Evolutionary conservation across 352 stramenopile species (phyloP).

Genomic region (Phytophthora pinifolia): DNA sequence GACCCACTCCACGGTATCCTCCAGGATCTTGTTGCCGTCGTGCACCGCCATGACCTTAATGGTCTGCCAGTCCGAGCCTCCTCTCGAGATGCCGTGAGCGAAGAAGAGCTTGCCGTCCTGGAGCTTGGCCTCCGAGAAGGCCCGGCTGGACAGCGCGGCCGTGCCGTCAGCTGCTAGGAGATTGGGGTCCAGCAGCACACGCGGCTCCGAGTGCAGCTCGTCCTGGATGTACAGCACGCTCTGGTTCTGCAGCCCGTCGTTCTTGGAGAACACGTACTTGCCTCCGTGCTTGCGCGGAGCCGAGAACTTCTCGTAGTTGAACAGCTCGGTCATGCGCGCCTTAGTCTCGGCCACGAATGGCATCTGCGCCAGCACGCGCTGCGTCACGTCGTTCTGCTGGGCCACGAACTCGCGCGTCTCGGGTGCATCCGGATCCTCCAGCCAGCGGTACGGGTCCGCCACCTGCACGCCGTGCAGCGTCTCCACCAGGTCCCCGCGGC

Average conservation of each 20-base stretch:
- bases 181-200: constrained; percentile 86
- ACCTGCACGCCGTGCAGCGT: constrained; percentile 59
- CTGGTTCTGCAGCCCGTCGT: constrained; percentile 89
- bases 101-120: constrained; percentile 75
- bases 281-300: constrained; percentile 68
- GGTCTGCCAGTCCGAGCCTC: constrained; percentile 87
- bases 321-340: constrained; percentile 77
- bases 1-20: constrained; percentile 86
- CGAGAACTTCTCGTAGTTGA: constrained; percentile 90
- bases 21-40: constrained; percentile 62
- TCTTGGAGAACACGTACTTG: constrained; percentile 88
- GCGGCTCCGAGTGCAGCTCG: constrained; percentile 53
- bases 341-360: constrained; percentile 76
- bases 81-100: constrained; percentile 78
- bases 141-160: constrained; percentile 55
- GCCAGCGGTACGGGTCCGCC: constrained; percentile 70
- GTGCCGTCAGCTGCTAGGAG: constrained; percentile 74
- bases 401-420: constrained; percentile 84
- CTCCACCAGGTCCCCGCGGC: constrained; percentile 49
- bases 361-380: constrained; percentile 63
- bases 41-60: constrained; percentile 85
- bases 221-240: constrained; percentile 88
- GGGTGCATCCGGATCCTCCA: constrained; percentile 76
- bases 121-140: constrained; percentile 74
- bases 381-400: constrained; percentile 70